phyloP scores from a whole-genome alignment of 2,329 filamentous ascomycete genomes.

The Botrytis sinoallii region DNA sequence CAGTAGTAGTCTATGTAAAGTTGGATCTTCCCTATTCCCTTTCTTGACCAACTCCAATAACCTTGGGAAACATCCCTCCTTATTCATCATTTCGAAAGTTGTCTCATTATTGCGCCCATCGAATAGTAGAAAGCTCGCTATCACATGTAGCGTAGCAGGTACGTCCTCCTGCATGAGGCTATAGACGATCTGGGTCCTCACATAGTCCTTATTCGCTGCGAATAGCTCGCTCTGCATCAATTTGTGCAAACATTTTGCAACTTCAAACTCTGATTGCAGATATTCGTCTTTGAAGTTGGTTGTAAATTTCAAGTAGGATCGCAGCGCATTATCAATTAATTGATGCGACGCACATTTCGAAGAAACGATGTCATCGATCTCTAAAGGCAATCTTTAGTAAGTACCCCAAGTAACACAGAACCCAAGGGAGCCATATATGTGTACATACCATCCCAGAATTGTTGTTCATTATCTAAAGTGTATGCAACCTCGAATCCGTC shows the following conservation, averaged over 20 bases:
- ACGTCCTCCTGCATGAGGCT: conserved; percentile 90
- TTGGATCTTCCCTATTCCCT: conserved; percentile 61
- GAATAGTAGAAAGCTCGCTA: conserved; percentile 79
- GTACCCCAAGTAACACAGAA: background rate
- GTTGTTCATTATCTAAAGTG: conserved; percentile 73
- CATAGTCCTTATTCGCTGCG: conserved; percentile 72
- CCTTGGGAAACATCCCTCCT: conserved; percentile 77
- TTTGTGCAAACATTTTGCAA: conserved; percentile 75
- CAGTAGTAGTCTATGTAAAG: conserved; percentile 76
- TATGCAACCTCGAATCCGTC: conserved; percentile 64
- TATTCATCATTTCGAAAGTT: conserved; percentile 83
- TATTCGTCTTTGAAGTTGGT: conserved; percentile 73
- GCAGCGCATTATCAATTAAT: conserved; percentile 79
- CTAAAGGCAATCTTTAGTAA: conserved; percentile 41
- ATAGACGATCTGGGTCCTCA: conserved; percentile 89
- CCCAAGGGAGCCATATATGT: conserved; percentile 4
- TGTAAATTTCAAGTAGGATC: conserved; percentile 77
- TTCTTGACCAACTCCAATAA: conserved; percentile 75
- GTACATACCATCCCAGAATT: conserved; percentile 80
- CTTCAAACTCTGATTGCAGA: conserved; percentile 72
- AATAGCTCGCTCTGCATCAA: conserved; percentile 77
- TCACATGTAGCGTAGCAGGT: conserved; percentile 71
- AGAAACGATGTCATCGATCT: conserved; percentile 64
- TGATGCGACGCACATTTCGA: conserved; percentile 57
- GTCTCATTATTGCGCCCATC: conserved; percentile 77